Conservation (phyloP, 1,284 basidiomycete genomes). For the Ceratobasidium sp. region DNA sequence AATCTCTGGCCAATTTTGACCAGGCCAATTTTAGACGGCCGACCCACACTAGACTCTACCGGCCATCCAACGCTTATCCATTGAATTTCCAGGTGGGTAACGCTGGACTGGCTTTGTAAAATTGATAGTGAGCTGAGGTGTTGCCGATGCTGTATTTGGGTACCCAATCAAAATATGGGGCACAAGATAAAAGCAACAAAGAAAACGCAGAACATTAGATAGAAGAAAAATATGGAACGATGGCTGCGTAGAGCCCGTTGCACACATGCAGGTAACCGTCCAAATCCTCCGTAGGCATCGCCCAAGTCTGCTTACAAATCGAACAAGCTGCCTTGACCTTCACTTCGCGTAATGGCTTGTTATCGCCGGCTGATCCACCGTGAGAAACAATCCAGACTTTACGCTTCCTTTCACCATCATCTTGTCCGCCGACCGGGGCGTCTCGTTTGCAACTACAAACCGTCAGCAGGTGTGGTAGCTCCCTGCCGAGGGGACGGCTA, state of each 20-base stretch:
- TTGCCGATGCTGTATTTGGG: too few relatives aligned
- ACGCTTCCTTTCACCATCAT: background rate
- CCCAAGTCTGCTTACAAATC: background rate
- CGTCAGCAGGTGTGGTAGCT: background rate
- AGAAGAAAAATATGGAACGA: constrained; percentile 14
- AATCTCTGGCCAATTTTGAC: too few relatives aligned
- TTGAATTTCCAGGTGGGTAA: too few relatives aligned
- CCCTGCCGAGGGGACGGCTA: constrained; percentile 9
- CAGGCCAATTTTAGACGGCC: too few relatives aligned
- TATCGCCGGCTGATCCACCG: background rate
- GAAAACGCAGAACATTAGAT: too few relatives aligned
- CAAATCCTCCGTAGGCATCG: constrained; percentile 2
- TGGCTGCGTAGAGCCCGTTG: constrained; percentile 1
- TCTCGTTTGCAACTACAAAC: constrained; percentile 5
- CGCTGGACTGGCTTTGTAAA: too few relatives aligned
- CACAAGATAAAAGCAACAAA: too few relatives aligned
- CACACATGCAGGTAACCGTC: background rate
- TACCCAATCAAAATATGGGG: too few relatives aligned
- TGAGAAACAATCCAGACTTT: constrained; percentile 15
- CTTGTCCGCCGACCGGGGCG: background rate
- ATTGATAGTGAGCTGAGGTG: too few relatives aligned
- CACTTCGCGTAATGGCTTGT: background rate
- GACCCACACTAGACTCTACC: too few relatives aligned
- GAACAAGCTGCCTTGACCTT: constrained; percentile 14
- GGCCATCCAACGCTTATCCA: too few relatives aligned